phyloP scores from a whole-genome alignment of 2,329 filamentous ascomycete genomes.

The Rhinocladiella mackenziei region DNA sequence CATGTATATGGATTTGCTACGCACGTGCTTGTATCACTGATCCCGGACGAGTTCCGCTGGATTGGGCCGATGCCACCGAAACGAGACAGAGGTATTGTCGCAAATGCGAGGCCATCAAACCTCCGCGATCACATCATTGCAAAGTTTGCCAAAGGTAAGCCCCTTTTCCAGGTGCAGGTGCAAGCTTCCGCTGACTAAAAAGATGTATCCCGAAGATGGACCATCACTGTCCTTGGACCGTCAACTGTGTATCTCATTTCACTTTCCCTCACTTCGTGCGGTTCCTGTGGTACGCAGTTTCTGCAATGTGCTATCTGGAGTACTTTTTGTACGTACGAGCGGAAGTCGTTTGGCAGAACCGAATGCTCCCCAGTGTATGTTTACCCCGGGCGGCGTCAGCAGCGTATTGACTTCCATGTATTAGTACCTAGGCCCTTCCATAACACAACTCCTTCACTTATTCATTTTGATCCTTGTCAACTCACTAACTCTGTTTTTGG shows the following conservation, averaged over 20 bases:
- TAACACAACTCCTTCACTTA: constrained; percentile 51
- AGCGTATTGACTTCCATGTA: constrained; percentile 16
- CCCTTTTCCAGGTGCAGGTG: background rate
- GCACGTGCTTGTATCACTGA: constrained; percentile 56
- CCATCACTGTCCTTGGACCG: constrained; percentile 64
- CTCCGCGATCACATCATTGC: constrained; percentile 62
- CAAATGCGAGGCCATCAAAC: constrained; percentile 59
- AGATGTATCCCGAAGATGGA: constrained; percentile 64
- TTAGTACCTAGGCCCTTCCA: constrained; percentile 57
- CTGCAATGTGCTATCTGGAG: constrained; percentile 56
- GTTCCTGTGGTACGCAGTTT: constrained; percentile 57
- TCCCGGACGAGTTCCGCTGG: constrained; percentile 52
- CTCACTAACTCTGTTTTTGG: constrained; percentile 54
- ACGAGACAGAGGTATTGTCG: constrained; percentile 55
- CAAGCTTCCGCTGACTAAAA: constrained; percentile 6
- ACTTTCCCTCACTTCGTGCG: constrained; percentile 64
- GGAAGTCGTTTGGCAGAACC: constrained; percentile 52
- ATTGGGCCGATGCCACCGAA: too few relatives aligned
- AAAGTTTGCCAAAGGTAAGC: constrained; percentile 57
- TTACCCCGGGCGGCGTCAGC: background rate
- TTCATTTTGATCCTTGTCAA: constrained; percentile 54
- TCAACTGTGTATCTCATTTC: constrained; percentile 62
- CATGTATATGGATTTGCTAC: constrained; percentile 57
- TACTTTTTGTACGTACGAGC: constrained; percentile 52
- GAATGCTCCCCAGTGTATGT: constrained; percentile 55